Base-by-base conservation (phyloP, 1,139 yeast genomes). In the Starmera stellimalicola region DNA sequence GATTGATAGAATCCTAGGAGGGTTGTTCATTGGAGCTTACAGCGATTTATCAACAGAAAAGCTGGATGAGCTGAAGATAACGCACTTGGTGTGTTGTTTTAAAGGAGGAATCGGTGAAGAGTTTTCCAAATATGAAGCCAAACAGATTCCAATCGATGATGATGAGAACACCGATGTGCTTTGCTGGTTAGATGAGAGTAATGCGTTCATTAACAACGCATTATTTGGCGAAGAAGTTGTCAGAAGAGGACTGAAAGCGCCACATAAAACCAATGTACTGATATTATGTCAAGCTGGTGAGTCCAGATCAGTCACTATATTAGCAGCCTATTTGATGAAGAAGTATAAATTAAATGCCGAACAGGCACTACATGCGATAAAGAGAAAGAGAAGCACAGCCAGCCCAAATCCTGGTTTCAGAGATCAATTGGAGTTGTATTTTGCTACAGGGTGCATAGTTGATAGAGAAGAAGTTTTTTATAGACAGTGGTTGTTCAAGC, bases 231-330 rank as follows among this genome's bases (percentile, higher is more conserved):
- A 54, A 27, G 56, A 56, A 34, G 57, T 55, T 33, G 37, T 47
- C 8, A 39, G 47, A 23, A 53, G 55, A 2, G 52, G 53, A 24
- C 60, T 57, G 12, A 57, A 59, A 37, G 52, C 52, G 14, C 63
- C 67, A 34, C 81, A 73, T 39, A 49, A 51, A 39, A 68, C 67
- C 2, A 63, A 62, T 27, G 51, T 80, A 0, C 59, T 76, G 31
- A 62, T 81, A 6, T 84, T 80, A 51, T 81, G 93, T 52, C 84
- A 87, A 36, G 95, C 95, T 20, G 98, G 98, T 2, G 72, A 77
- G 18, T 83, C 95, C 3, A 62, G 98, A 43, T 80, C 95, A 1
- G 84, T 74, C 0, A 62, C 94, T 0, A 63, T 85, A 22, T 62
- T 77, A 11, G 66, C 77, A 27, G 94, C 94, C 2, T 91, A 80